A percentile compares a stretch with the other conserved stretches of the same genome.
Conservation (phyloP, 2,329 filamentous ascomycete genomes). For the Stachybotrys chlorohalonatus region DNA sequence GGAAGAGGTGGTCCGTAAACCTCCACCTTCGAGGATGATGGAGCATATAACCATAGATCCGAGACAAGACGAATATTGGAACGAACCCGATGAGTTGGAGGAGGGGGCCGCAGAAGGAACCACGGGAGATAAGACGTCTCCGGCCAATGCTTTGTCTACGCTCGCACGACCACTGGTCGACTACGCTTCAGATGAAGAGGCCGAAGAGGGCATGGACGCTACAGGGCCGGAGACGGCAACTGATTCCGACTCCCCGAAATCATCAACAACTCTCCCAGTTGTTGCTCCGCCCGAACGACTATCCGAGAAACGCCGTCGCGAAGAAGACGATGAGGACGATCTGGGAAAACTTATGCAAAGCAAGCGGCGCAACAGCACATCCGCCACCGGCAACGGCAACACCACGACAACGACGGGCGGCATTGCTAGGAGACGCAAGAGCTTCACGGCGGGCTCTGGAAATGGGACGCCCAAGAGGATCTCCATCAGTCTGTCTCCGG, state of each 20-base stretch:
- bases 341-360: constrained; percentile 69
- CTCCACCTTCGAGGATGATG: constrained; percentile 47
- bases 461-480: constrained; percentile 42
- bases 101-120: constrained; percentile 43
- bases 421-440: constrained; percentile 23
- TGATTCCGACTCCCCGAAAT: constrained; percentile 22
- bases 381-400: constrained; percentile 35
- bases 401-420: constrained; percentile 22
- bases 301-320: constrained; percentile 80
- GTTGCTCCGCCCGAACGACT: constrained; percentile 65
- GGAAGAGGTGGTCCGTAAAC: constrained; percentile 40
- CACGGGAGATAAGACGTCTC: constrained; percentile 21
- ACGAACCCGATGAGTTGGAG: constrained; percentile 78
- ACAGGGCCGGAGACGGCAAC: constrained; percentile 27
- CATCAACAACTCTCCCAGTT: constrained; percentile 9
- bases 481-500: constrained; percentile 46
- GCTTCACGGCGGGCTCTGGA: constrained; percentile 31
- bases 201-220: constrained; percentile 45
- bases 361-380: constrained; percentile 49
- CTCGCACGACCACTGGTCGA: constrained; percentile 72
- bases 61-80: constrained; percentile 90
- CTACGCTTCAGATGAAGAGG: constrained; percentile 89
- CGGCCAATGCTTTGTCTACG: constrained; percentile 52
- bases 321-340: constrained; percentile 89
- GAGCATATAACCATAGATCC: constrained; percentile 67